Conservation (phyloP, 305 asterid species). For the Solanum hybrid region DNA sequence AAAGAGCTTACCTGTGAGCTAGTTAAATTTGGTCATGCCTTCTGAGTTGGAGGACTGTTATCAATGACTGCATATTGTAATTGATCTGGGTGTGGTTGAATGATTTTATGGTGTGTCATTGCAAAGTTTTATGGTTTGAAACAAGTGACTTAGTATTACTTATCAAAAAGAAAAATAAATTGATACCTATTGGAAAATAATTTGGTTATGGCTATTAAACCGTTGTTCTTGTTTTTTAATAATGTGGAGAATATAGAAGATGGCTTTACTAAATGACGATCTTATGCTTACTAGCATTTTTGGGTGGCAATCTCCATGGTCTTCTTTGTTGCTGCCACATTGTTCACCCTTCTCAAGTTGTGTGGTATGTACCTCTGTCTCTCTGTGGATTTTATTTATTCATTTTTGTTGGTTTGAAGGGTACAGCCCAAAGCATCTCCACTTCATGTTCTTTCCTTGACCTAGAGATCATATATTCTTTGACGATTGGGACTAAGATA, state of each 20-base stretch:
- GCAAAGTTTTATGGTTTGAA: neutral
- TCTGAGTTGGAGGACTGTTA: neutral
- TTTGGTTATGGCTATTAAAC: neutral
- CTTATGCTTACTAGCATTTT: slow-evolving; percentile 63
- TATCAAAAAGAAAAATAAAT: neutral
- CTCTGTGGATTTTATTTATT: neutral
- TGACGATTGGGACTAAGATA: neutral
- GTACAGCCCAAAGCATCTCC: neutral
- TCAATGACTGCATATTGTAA: neutral
- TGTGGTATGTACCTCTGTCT: slow-evolving; percentile 45
- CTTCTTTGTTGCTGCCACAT: slow-evolving; percentile 90
- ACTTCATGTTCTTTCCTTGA: neutral
- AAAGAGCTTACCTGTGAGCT: neutral
- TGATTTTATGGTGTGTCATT: neutral
- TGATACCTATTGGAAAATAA: neutral
- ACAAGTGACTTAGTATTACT: neutral
- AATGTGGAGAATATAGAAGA: slow-evolving; percentile 8
- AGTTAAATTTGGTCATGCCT: neutral
- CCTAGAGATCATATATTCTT: neutral
- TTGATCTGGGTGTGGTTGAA: neutral
- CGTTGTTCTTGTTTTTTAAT: neutral
- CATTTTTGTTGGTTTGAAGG: neutral
- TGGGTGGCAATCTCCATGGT: slow-evolving; percentile 99
- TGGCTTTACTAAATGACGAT: slow-evolving; percentile 11
- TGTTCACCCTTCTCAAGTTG: slow-evolving; percentile 88